Conservation (phyloP, 306 rosid species). For the Elaeagnus macrophylla region DNA sequence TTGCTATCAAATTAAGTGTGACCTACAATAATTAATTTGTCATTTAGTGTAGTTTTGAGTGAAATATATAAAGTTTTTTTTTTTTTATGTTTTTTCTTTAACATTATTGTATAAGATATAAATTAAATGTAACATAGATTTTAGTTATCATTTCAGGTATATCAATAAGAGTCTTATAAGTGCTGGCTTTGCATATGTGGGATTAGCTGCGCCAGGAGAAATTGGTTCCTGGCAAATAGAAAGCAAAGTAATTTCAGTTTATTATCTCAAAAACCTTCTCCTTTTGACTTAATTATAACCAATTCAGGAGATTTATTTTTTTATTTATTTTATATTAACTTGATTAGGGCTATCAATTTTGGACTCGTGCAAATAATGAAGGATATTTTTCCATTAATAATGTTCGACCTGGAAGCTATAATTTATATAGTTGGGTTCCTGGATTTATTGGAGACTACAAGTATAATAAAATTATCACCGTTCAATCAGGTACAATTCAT, state of each 20-base stretch:
- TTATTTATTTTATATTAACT: not conserved
- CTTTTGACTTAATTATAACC: not conserved
- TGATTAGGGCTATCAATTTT: conserved; percentile 40
- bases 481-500: conserved; percentile 23
- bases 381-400: conserved; percentile 31
- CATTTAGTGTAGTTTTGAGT: too few species aligned
- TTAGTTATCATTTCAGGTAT: not conserved
- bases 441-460: conserved; percentile 47
- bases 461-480: conserved; percentile 12
- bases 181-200: not conserved
- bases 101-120: not conserved
- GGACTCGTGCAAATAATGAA: conserved; percentile 25
- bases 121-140: not conserved
- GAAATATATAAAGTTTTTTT: too few species aligned
- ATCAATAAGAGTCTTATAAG: not conserved
- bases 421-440: conserved; percentile 46
- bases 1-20: too few species aligned
- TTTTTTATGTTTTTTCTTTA: too few species aligned
- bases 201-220: not conserved
- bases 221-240: conserved; percentile 28
- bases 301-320: not conserved
- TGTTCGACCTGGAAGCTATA: conserved; percentile 33
- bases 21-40: too few species aligned
- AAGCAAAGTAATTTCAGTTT: conserved; percentile 23
- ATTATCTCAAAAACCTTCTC: not conserved